Evolutionary conservation across 1,139 yeast genomes (phyloP), one percentile per base, ranked within the genome.

Genomic region (Hyphopichia burtonii): DNA sequence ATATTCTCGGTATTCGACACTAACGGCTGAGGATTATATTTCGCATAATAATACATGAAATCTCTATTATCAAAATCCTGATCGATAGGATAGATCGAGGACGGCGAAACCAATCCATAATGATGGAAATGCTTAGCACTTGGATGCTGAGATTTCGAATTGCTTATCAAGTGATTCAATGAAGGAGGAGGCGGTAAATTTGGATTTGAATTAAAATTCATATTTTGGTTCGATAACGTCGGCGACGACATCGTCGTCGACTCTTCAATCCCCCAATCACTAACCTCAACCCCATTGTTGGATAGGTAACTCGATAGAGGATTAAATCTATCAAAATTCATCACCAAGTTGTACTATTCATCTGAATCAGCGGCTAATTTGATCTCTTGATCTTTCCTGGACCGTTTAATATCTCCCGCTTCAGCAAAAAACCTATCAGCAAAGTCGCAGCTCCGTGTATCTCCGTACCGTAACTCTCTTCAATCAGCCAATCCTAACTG

Each of bases 181-280:
- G 42, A 22, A 28, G 47, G 36, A 19, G 41, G 28, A 41, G 47
- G 41, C 36, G 50, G 47, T 41, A 33, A 15, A 38, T 31, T 27
- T 15, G 30, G 31, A 18, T 31, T 31, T 8, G 17, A 31, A 17
- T 17, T 16, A 16, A 31, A 17, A 19, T 33, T n/a, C n/a, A n/a
- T n/a, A n/a, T n/a, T 33, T 20, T 33, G 48, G 33, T 48, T 43
- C 17, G 57, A 49, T 3, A 44, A 36, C 19, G 56, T 44, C 8
- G 60, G 57, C 9, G 59, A 48, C 25, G 55, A 48, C 17, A 46
- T 35, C 3, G 41, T 20, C 31, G 42, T 41, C 14, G 58, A 43
- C 31, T 67, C 74, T 43, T 69, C 75, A 19, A 69, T 68, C 1
- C 75, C 75, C 75, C 75, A 69, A 47, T 69, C 75, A 43, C 74